Conservation (phyloP, 2,329 filamentous ascomycete genomes). For the Emericellopsis cladophorae region DNA sequence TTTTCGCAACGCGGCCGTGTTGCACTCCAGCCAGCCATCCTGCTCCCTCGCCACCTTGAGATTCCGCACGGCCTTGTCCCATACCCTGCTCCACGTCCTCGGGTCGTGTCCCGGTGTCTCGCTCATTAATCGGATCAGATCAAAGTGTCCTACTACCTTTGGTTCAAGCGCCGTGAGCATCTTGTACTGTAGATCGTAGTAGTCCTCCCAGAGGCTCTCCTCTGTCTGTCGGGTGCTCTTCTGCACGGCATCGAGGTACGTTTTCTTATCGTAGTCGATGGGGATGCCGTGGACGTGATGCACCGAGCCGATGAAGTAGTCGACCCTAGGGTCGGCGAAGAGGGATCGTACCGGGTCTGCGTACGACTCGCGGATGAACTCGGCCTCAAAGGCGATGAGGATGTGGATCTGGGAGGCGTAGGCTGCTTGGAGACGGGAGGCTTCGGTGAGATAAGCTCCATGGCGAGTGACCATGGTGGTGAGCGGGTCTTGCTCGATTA, state of each 20-base stretch:
- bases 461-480: constrained; percentile 41
- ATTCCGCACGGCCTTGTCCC: constrained; percentile 64
- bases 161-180: constrained; percentile 68
- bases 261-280: constrained; percentile 69
- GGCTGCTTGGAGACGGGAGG: constrained; percentile 53
- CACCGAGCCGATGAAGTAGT: constrained; percentile 87
- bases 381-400: constrained; percentile 81
- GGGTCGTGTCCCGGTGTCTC: constrained; percentile 52
- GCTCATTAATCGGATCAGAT: constrained; percentile 75
- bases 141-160: constrained; percentile 82
- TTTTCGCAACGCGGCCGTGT: constrained; percentile 78
- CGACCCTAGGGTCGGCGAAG: constrained; percentile 48
- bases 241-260: constrained; percentile 42
- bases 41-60: constrained; percentile 57
- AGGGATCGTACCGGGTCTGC: constrained; percentile 47
- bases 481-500: constrained; percentile 36
- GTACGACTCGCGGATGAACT: constrained; percentile 72
- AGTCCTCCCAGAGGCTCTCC: constrained; percentile 63
- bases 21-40: constrained; percentile 79
- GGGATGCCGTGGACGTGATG: constrained; percentile 81
- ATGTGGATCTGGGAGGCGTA: constrained; percentile 65
- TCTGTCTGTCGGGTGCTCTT: constrained; percentile 35
- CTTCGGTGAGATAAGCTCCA: constrained; percentile 63
- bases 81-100: constrained; percentile 48
- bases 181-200: constrained; percentile 76